Evolutionary conservation across 148 eudicot species (phyloP), one percentile per base, ranked within the genome.

Genomic region (Persicaria tinctoria): DNA sequence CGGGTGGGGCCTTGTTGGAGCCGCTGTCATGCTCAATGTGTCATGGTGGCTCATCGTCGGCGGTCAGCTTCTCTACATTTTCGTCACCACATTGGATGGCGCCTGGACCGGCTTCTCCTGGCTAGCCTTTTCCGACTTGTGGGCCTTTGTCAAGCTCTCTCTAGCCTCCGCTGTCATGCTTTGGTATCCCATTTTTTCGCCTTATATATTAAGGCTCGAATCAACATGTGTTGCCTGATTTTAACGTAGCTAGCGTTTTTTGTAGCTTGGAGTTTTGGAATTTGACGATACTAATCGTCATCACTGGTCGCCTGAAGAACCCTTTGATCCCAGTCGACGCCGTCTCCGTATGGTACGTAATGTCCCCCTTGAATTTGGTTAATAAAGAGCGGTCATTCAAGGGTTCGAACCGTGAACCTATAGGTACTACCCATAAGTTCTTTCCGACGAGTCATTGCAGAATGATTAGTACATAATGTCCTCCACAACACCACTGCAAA

Each of bases 21-120:
- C 93, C 1, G 97, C 97, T 0, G 54, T 89, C 50, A 78, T 80
- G 78, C 88, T 91, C 13, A 91, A 91, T 46, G 46, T 72, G 5
- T 91, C 97, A 0, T 89, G 91, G 93, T 91, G 97, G 97, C 86
- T 91, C 49, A 80, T 91, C 5, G 89, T 91, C 1, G 57, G 88
- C 13, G 63, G 78, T 14, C 93, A 91, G 64, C 74, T 89, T 13
- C 13, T 86, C 8, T 91, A 91, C 72, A 88, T 91, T 48, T 73
- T 89, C 53, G 12, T 77, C 64, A 87, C 93, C 38, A 91, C 78
- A 44, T 91, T 90, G 1, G 93, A 86, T 74, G 97, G 97, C 7
- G 89, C 97, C 45, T 91, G 97, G 97, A 82, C 80, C 44, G 97
- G 93, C 5, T 89, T 88, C 79, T 81, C 93, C 0, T 86, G 88